Percentiles rank a stretch among this genome's conserved stretches.
Evolutionary conservation across 352 stramenopile species (phyloP).

Genomic region (Phytophthora hibernalis): DNA sequence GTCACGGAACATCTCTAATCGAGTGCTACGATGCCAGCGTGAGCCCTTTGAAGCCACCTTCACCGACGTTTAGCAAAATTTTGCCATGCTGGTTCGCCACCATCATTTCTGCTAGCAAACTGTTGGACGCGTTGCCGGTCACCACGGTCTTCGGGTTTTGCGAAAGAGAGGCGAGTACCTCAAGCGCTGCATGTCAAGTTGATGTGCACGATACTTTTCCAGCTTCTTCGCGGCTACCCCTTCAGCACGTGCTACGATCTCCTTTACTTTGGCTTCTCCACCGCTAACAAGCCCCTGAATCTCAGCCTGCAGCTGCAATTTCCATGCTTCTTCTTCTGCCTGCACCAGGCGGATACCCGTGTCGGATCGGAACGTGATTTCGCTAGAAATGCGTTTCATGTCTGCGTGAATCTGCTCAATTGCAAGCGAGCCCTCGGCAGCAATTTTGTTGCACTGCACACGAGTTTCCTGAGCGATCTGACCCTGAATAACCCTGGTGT

Average conservation of each 20-base stretch:
- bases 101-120: conserved; percentile 46
- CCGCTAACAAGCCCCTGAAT: conserved; percentile 33
- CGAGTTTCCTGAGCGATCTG: conserved; percentile 37
- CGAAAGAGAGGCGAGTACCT: conserved; percentile 38
- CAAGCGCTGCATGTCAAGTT: conserved; percentile 46
- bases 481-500: conserved; percentile 39
- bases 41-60: conserved; percentile 31
- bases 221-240: conserved; percentile 46
- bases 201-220: conserved; percentile 37
- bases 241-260: conserved; percentile 42
- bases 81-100: conserved; percentile 45
- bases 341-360: conserved; percentile 40
- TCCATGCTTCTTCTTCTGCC: conserved; percentile 35
- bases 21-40: conserved; percentile 29
- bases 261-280: conserved; percentile 38
- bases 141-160: conserved; percentile 43
- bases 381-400: conserved; percentile 45
- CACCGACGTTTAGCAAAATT: conserved; percentile 39
- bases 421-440: conserved; percentile 35
- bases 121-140: conserved; percentile 46
- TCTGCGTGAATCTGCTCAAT: conserved; percentile 51
- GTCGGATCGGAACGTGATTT: conserved; percentile 42
- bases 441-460: conserved; percentile 46
- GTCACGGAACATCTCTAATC: not conserved
- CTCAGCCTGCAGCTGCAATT: conserved; percentile 39